A percentile compares a stretch with the other conserved stretches of the same genome.
Conservation (phyloP, 2,329 filamentous ascomycete genomes). For the Plectosphaerella plurivora region DNA sequence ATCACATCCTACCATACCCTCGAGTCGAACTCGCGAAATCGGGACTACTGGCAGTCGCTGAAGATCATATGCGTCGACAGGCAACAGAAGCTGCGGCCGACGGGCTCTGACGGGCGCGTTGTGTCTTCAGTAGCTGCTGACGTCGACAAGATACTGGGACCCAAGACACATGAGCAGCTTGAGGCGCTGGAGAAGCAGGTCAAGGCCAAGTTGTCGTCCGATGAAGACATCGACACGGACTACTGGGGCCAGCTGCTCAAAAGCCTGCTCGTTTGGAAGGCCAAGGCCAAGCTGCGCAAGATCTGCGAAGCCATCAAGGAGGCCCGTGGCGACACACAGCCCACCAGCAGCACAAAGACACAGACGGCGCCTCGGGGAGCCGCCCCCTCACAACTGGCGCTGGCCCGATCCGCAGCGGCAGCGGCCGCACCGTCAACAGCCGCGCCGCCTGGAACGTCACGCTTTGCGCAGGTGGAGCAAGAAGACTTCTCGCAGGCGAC, state of each 20-base stretch:
- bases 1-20: conserved; percentile 76
- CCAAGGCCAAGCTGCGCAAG: conserved; percentile 75
- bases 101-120: conserved; percentile 63
- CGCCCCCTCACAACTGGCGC: too few species aligned
- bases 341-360: conserved; percentile 18
- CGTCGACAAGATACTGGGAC: conserved; percentile 79
- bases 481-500: conserved; percentile 85
- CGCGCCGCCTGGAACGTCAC: conserved; percentile 53
- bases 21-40: conserved; percentile 72
- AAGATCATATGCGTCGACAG: conserved; percentile 77
- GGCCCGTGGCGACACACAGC: conserved; percentile 37
- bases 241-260: conserved; percentile 94
- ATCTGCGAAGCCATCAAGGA: conserved; percentile 74
- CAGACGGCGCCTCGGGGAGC: conserved; percentile 6
- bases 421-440: conserved; percentile 23
- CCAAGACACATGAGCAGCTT: conserved; percentile 84
- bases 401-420: too few species aligned
- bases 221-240: conserved; percentile 91
- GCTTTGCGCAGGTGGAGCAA: conserved; percentile 65
- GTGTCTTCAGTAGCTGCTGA: conserved; percentile 80
- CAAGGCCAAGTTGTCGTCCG: conserved; percentile 75
- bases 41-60: conserved; percentile 91
- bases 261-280: conserved; percentile 85
- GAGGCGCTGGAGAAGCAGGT: conserved; percentile 84
- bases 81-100: conserved; percentile 59